Conservation (phyloP, 2,329 filamentous ascomycete species). For the Paracoccidioides brasiliensis region DNA sequence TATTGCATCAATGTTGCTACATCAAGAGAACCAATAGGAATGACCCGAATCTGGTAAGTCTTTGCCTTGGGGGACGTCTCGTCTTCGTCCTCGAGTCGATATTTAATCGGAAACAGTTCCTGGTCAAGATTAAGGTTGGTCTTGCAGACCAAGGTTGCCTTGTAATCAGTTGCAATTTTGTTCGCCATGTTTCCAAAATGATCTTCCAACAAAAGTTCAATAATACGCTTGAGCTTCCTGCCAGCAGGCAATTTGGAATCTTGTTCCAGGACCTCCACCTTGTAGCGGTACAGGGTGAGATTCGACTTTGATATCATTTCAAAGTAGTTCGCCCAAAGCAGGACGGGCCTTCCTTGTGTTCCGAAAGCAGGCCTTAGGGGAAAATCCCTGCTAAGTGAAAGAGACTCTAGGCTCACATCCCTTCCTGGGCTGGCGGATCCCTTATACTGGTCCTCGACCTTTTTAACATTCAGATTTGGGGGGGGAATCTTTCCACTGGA, state of each 20-base stretch:
- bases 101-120: conserved; percentile 20
- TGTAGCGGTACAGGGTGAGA: conserved; percentile 29
- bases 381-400: conserved; percentile 13
- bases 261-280: conserved; percentile 23
- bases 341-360: conserved; percentile 19
- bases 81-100: conserved; percentile 25
- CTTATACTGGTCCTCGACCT: conserved; percentile 18
- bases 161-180: conserved; percentile 29
- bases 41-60: conserved; percentile 25
- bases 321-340: conserved; percentile 30
- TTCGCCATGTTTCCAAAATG: conserved; percentile 18
- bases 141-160: conserved; percentile 25
- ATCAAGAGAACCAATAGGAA: conserved; percentile 22
- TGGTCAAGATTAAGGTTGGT: conserved; percentile 13
- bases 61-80: conserved; percentile 20
- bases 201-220: conserved; percentile 34
- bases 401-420: conserved; percentile 4
- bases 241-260: conserved; percentile 20
- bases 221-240: conserved; percentile 35
- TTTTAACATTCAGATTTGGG: conserved; percentile 15
- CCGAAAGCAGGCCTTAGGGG: conserved; percentile 28
- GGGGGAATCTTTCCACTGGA: conserved; percentile 12
- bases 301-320: conserved; percentile 24
- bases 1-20: conserved; percentile 34
- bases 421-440: conserved; percentile 12